These are phyloP conservation scores for Trichocladium uniseriatum DNA, from an alignment of 495 filamentous ascomycete genomes.

Conservation along the genomic window DNA sequence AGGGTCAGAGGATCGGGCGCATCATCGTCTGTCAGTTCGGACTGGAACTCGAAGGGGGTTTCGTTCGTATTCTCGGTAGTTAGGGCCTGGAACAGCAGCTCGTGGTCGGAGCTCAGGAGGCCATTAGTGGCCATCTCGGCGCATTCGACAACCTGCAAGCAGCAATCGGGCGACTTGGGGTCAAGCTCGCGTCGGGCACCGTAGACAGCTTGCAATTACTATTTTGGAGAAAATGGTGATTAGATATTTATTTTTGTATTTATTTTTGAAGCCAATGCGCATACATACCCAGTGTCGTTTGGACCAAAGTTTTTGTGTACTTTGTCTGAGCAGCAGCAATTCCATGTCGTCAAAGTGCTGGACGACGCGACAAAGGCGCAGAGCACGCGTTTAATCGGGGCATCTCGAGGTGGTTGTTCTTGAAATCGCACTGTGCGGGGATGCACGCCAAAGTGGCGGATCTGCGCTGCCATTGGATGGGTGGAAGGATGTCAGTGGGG, in stretches of 20 bases:
- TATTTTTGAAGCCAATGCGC: too few relatives aligned
- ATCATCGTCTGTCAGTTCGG: constrained; percentile 20
- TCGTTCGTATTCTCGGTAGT: constrained; percentile 4
- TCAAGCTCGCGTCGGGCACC: too few relatives aligned
- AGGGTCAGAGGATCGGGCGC: constrained; percentile 3
- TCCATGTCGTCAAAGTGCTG: not conserved
- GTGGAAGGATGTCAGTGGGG: not conserved
- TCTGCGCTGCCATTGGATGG: not conserved
- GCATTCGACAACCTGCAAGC: not conserved
- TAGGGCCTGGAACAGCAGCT: constrained; percentile 4
- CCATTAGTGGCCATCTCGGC: constrained; percentile 11
- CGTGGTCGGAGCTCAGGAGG: constrained; percentile 15
- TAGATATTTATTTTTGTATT: too few relatives aligned
- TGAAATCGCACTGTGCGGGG: too few relatives aligned
- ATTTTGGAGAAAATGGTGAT: too few relatives aligned
- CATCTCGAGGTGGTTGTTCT: not conserved
- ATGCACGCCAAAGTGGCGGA: not conserved
- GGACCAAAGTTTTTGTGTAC: not conserved
- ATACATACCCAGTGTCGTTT: not conserved
- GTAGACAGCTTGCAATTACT: too few relatives aligned
- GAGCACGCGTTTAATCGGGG: not conserved
- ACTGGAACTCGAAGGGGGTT: constrained; percentile 16
- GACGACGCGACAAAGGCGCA: not conserved
- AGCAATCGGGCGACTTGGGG: too few relatives aligned
- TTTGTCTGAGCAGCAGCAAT: not conserved